phyloP scores from a whole-genome alignment of 2,329 filamentous ascomycete genomes.

The Cladobotryum mycophilum region DNA sequence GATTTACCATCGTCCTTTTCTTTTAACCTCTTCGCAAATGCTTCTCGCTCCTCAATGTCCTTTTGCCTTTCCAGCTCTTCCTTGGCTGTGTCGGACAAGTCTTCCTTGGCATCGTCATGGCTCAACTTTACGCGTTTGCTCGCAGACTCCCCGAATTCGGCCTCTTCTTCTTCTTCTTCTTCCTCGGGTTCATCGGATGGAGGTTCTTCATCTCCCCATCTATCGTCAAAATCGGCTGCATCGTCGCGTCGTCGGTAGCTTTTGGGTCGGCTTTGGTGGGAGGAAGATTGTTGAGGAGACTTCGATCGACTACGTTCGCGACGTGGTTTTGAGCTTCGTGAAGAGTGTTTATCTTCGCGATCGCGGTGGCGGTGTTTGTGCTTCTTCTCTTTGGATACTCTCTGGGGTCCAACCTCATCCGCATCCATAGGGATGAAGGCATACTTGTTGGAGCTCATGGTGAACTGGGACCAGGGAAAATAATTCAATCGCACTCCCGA shows the following conservation, averaged over 20 bases:
- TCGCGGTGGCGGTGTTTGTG: conserved; percentile 34
- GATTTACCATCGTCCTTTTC: conserved; percentile 64
- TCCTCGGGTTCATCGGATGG: conserved; percentile 35
- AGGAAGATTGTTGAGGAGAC: conserved; percentile 23
- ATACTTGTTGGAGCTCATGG: conserved; percentile 55
- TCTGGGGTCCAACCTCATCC: conserved; percentile 51
- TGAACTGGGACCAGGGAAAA: neutral
- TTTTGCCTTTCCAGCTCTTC: conserved; percentile 53
- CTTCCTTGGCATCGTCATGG: conserved; percentile 46
- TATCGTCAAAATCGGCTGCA: conserved; percentile 58
- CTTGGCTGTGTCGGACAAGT: conserved; percentile 54
- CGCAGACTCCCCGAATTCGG: conserved; percentile 61
- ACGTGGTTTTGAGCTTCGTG: conserved; percentile 20
- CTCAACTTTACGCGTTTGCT: conserved; percentile 63
- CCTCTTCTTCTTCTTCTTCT: conserved; percentile 38
- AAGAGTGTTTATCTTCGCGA: conserved; percentile 24
- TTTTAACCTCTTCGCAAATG: conserved; percentile 69
- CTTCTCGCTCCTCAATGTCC: conserved; percentile 70
- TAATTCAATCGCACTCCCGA: too few species aligned
- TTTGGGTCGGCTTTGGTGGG: conserved; percentile 30
- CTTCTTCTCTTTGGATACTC: conserved; percentile 45
- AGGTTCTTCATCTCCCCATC: conserved; percentile 75
- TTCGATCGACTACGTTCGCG: conserved; percentile 28
- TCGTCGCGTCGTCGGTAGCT: conserved; percentile 37
- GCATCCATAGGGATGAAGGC: conserved; percentile 63